phyloP scores from a whole-genome alignment of 305 asterid genomes.

The Galium porrigens region DNA sequence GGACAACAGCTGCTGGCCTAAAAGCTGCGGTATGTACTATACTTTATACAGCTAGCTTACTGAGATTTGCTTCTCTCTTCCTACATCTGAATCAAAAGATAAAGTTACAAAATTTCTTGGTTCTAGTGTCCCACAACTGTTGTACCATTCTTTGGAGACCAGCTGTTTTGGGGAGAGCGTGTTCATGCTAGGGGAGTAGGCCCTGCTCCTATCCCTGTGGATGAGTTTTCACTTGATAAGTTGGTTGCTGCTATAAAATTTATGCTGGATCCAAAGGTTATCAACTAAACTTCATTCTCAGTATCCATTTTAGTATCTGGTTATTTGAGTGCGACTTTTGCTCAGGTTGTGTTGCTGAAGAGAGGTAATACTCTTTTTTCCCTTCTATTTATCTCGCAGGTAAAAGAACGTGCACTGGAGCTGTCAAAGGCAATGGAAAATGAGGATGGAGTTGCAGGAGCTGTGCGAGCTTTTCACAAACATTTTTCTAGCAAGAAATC shows the following conservation, averaged over 20 bases:
- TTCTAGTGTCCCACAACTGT: conserved; percentile 84
- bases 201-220: conserved; percentile 72
- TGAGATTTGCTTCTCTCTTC: background rate
- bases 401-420: conserved; percentile 49
- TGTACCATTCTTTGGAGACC: conserved; percentile 93
- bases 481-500: conserved; percentile 47
- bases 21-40: conserved; percentile 54
- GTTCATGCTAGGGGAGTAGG: conserved; percentile 87
- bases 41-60: background rate
- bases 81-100: background rate
- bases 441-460: conserved; percentile 89
- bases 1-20: conserved; percentile 95
- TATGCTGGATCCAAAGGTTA: conserved; percentile 64
- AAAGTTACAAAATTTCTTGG: background rate
- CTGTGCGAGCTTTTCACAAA: conserved; percentile 70
- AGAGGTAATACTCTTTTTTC: background rate
- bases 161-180: conserved; percentile 84
- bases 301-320: background rate
- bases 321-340: background rate
- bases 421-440: conserved; percentile 85
- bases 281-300: background rate
- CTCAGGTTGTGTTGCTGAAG: background rate
- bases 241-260: conserved; percentile 58
- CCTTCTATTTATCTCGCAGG: conserved; percentile 26
- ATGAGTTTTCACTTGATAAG: conserved; percentile 62